phyloP scores from a whole-genome alignment of 108 stramenopile genomes.

The Discostella pseudostelligera region DNA sequence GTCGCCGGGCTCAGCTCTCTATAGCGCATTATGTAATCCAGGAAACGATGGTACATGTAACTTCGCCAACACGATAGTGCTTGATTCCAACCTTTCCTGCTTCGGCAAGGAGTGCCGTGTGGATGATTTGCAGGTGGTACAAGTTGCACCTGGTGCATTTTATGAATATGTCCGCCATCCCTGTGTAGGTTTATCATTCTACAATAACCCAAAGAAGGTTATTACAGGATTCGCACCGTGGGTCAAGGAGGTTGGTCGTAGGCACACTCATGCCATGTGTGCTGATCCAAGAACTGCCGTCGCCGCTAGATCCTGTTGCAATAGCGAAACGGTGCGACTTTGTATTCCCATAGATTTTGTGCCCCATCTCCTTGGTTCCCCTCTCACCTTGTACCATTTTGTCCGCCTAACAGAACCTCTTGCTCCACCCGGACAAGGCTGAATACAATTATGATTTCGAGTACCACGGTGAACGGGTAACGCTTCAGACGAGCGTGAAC shows the following conservation, averaged over 20 bases:
- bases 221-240: constrained; percentile 21
- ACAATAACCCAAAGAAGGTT: constrained; percentile 50
- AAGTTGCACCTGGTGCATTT: constrained; percentile 52
- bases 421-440: background rate
- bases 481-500: constrained; percentile 14
- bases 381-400: background rate
- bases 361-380: background rate
- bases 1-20: constrained; percentile 38
- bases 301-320: constrained; percentile 43
- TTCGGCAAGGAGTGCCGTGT: constrained; percentile 58
- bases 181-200: constrained; percentile 58
- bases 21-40: constrained; percentile 46
- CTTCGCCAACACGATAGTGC: constrained; percentile 36
- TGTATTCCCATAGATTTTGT: background rate
- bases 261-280: constrained; percentile 44
- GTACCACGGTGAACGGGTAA: constrained; percentile 43
- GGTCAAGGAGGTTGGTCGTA: constrained; percentile 5
- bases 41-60: constrained; percentile 38
- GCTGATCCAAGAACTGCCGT: constrained; percentile 30
- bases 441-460: constrained; percentile 33
- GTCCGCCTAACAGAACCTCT: background rate
- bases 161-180: constrained; percentile 68
- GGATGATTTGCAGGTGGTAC: constrained; percentile 46
- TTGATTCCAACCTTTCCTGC: constrained; percentile 51
- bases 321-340: constrained; percentile 1